phyloP scores from a whole-genome alignment of 164 flowering plant genomes.

The Macadamia integrifolia region DNA sequence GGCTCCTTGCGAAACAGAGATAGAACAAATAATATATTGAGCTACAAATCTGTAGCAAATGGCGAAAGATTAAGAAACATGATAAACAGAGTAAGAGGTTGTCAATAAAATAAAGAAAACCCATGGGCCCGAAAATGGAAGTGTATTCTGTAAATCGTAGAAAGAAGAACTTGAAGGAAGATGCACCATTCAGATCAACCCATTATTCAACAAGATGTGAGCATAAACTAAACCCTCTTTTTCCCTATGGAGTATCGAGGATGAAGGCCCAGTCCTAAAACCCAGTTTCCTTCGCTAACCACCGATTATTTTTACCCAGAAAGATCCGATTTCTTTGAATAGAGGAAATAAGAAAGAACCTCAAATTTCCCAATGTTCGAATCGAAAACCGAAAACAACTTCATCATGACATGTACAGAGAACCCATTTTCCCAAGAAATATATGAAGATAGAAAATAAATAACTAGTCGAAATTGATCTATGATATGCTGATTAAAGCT shows the following conservation, averaged over 20 bases:
- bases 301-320: neutral
- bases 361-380: neutral
- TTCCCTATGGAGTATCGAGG: neutral
- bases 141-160: no score
- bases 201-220: no score
- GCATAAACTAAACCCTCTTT: neutral
- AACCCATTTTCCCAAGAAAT: neutral
- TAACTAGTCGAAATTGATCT: neutral
- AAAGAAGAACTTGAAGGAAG: neutral
- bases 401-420: neutral
- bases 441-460: neutral
- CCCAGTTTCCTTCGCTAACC: neutral
- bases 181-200: neutral
- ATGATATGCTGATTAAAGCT: no score
- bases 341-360: neutral
- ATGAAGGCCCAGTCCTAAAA: slow-evolving; percentile 2
- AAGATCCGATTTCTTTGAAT: neutral
- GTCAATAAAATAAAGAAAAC: no score
- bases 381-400: neutral
- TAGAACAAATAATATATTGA: no score
- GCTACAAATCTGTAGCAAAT: no score
- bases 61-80: no score
- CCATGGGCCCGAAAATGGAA: no score
- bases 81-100: no score
- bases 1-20: no score